phyloP scores from a whole-genome alignment of 2,329 filamentous ascomycete genomes.

The Stachybotrys chartarum region DNA sequence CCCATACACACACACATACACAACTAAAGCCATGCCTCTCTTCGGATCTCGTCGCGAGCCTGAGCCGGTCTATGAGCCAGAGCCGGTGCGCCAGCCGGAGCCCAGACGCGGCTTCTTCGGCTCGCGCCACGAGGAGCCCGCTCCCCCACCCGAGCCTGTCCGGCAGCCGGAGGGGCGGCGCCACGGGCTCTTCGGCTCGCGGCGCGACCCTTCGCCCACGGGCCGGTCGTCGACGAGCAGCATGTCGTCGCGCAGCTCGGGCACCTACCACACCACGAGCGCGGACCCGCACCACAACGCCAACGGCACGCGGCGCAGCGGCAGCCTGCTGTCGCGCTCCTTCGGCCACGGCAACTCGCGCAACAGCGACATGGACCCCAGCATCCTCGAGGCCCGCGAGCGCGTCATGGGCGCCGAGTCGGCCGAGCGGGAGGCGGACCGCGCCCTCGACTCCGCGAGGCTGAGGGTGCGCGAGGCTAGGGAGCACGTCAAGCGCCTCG shows the following conservation, averaged over 20 bases:
- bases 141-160: slow-evolving; percentile 14
- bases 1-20: not conserved
- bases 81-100: slow-evolving; percentile 21
- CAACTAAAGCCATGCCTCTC: slow-evolving; percentile 19
- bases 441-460: slow-evolving; percentile 51
- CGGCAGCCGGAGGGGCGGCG: slow-evolving; percentile 13
- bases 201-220: slow-evolving; percentile 16
- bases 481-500: slow-evolving; percentile 52
- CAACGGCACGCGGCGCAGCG: slow-evolving; percentile 7
- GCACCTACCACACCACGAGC: slow-evolving; percentile 7
- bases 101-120: slow-evolving; percentile 5
- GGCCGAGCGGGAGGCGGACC: slow-evolving; percentile 59
- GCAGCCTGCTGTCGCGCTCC: slow-evolving; percentile 34
- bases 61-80: slow-evolving; percentile 9
- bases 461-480: slow-evolving; percentile 54
- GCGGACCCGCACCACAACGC: slow-evolving; percentile 5
- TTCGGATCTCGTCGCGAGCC: slow-evolving; percentile 21
- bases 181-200: slow-evolving; percentile 29
- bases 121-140: not conserved
- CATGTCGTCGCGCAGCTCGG: slow-evolving; percentile 11
- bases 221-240: slow-evolving; percentile 12
- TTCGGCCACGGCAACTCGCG: slow-evolving; percentile 33
- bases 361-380: slow-evolving; percentile 47
- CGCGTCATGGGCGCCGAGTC: slow-evolving; percentile 54
- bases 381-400: slow-evolving; percentile 54